Evolutionary conservation across 495 filamentous ascomycete species (phyloP).

Genomic region (Delitschia confertaspora): DNA sequence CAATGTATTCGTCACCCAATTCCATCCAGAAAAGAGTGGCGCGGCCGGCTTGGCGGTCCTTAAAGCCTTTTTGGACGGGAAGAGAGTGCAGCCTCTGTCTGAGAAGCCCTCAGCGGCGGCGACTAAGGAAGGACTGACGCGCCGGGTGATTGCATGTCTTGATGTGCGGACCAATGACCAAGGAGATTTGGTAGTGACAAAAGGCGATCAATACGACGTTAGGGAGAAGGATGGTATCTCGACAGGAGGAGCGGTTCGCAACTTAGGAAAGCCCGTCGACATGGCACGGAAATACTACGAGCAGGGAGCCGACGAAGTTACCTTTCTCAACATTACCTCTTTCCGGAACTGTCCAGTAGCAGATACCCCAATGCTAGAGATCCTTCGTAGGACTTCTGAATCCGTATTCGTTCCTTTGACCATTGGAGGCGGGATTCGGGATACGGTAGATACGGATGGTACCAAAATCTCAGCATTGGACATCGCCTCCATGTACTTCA

Average conservation of each 20-base stretch:
- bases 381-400: conserved; percentile 73
- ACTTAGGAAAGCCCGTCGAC: conserved; percentile 91
- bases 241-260: conserved; percentile 68
- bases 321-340: conserved; percentile 95
- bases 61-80: conserved; percentile 72
- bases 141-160: conserved; percentile 87
- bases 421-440: conserved; percentile 88
- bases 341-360: conserved; percentile 89
- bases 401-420: conserved; percentile 97
- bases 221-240: conserved; percentile 64
- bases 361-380: conserved; percentile 93
- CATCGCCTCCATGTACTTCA: conserved; percentile 95
- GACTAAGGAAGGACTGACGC: conserved; percentile 60
- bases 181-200: conserved; percentile 93
- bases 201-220: conserved; percentile 99
- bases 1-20: conserved; percentile 86
- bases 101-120: conserved; percentile 19
- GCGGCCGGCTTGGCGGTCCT: conserved; percentile 75
- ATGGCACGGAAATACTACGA: conserved; percentile 92
- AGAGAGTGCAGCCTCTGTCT: conserved; percentile 41
- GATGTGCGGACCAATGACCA: conserved; percentile 95
- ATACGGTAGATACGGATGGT: conserved; percentile 84
- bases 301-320: conserved; percentile 92
- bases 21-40: conserved; percentile 96
- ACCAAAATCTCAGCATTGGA: conserved; percentile 77